These are phyloP conservation scores for Diutina rugosa DNA, from an alignment of 1,139 yeast genomes.

Conservation along the genomic window DNA sequence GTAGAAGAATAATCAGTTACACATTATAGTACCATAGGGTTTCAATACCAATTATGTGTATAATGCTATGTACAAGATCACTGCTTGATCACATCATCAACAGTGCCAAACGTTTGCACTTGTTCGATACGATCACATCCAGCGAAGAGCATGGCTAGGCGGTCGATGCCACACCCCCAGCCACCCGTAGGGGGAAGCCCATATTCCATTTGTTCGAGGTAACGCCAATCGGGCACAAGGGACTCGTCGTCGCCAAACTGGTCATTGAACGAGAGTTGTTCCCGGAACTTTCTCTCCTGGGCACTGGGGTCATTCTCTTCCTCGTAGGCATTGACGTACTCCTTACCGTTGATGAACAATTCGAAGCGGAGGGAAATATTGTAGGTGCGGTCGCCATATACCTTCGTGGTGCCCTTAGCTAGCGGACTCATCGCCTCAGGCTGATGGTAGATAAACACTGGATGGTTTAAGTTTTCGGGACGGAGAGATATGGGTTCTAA, in stretches of 20 bases:
- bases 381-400: slow-evolving; percentile 14
- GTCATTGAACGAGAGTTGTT: slow-evolving; percentile 38
- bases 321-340: slow-evolving; percentile 87
- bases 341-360: slow-evolving; percentile 66
- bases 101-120: slow-evolving; percentile 72
- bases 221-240: slow-evolving; percentile 60
- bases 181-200: slow-evolving; percentile 98
- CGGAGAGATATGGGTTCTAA: slow-evolving; percentile 47
- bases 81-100: slow-evolving; percentile 57
- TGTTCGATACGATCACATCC: slow-evolving; percentile 58
- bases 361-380: slow-evolving; percentile 66
- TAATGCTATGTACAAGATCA: slow-evolving; percentile 7
- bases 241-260: slow-evolving; percentile 47
- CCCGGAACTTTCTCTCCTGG: slow-evolving; percentile 48
- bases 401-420: slow-evolving; percentile 45
- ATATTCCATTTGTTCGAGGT: slow-evolving; percentile 68
- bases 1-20: no score
- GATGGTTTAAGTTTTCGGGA: slow-evolving; percentile 18
- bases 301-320: slow-evolving; percentile 82
- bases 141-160: slow-evolving; percentile 71
- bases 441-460: slow-evolving; percentile 70
- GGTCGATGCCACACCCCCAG: slow-evolving; percentile 91
- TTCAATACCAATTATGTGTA: no score
- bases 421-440: slow-evolving; percentile 82
- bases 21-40: no score